Evolutionary conservation across 2,329 filamentous ascomycete species (phyloP).

Genomic region (Aspergillus carbonarius): DNA sequence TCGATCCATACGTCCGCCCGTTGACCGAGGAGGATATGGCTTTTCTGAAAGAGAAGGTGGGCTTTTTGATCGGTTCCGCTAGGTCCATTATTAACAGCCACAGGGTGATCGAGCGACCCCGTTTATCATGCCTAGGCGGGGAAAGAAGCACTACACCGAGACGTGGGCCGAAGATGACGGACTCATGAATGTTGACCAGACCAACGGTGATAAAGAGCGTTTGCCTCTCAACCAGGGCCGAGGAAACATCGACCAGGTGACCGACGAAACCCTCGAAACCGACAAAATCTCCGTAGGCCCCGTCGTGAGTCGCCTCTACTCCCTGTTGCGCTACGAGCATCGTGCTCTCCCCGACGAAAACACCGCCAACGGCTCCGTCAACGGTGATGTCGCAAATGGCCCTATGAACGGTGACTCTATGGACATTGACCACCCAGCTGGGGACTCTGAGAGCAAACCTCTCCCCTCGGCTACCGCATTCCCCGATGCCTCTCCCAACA

Average conservation of each 20-base stretch:
- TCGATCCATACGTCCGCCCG: conserved; percentile 86
- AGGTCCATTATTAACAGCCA: conserved; percentile 9
- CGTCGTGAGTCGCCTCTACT: conserved; percentile 75
- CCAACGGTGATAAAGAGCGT: conserved; percentile 61
- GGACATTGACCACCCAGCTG: conserved; percentile 50
- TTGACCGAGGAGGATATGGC: conserved; percentile 92
- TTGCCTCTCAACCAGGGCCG: conserved; percentile 77
- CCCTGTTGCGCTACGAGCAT: conserved; percentile 74
- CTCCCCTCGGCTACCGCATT: conserved; percentile 74
- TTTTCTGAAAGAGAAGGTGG: conserved; percentile 77
- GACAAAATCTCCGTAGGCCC: conserved; percentile 88
- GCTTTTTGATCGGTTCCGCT: conserved; percentile 17
- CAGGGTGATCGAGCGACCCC: conserved; percentile 76
- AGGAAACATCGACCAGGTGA: conserved; percentile 81
- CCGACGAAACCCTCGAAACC: conserved; percentile 81
- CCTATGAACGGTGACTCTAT: conserved; percentile 49
- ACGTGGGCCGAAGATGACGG: conserved; percentile 95
- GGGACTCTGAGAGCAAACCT: conserved; percentile 37
- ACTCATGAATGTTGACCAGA: conserved; percentile 68
- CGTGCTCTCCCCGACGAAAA: conserved; percentile 55
- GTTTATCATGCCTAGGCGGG: conserved; percentile 82
- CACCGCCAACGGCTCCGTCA: conserved; percentile 53
- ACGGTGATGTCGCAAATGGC: conserved; percentile 51
- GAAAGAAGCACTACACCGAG: conserved; percentile 81
- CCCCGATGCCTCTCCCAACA: conserved; percentile 70